Conservation (phyloP, 192 early-diverging fungal genomes). For the Gryganskiella cystojenkinii region DNA sequence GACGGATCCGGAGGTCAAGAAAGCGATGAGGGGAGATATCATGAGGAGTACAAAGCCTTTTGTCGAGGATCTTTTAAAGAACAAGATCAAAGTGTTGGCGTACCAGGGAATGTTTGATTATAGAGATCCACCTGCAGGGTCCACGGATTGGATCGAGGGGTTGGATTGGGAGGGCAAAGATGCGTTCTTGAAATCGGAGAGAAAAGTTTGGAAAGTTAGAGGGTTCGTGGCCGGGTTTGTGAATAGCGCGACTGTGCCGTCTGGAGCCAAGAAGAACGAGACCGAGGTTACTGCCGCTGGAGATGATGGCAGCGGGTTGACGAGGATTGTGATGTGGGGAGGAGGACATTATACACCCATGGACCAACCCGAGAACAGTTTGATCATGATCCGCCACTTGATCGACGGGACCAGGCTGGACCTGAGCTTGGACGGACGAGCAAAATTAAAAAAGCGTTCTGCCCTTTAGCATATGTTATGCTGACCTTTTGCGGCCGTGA, state of each 20-base stretch:
- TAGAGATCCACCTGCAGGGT: background rate
- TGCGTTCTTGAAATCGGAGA: constrained; percentile 2
- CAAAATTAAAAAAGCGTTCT: no score
- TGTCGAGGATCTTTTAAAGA: background rate
- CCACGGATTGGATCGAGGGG: constrained; percentile 3
- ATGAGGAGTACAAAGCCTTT: constrained; percentile 5
- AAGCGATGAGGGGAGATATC: constrained; percentile 11
- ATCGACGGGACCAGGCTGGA: no score
- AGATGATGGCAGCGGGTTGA: constrained; percentile 7
- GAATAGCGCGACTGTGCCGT: constrained; percentile 4
- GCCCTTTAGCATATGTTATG: no score
- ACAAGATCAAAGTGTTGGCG: constrained; percentile 9
- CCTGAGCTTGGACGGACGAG: no score
- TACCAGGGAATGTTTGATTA: constrained; percentile 17
- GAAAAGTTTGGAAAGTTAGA: constrained; percentile 4
- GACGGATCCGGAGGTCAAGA: constrained; percentile 10
- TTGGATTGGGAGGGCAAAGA: constrained; percentile 10
- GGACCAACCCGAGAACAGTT: no score
- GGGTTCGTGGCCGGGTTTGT: constrained; percentile 10
- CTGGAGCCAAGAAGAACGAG: background rate
- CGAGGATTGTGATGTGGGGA: no score
- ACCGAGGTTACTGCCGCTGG: background rate
- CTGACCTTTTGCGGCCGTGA: no score
- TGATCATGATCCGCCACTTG: no score
- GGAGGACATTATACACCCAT: no score